Base-by-base conservation (phyloP, 192 early-diverging fungal species). In the Coemansia sp. region DNA sequence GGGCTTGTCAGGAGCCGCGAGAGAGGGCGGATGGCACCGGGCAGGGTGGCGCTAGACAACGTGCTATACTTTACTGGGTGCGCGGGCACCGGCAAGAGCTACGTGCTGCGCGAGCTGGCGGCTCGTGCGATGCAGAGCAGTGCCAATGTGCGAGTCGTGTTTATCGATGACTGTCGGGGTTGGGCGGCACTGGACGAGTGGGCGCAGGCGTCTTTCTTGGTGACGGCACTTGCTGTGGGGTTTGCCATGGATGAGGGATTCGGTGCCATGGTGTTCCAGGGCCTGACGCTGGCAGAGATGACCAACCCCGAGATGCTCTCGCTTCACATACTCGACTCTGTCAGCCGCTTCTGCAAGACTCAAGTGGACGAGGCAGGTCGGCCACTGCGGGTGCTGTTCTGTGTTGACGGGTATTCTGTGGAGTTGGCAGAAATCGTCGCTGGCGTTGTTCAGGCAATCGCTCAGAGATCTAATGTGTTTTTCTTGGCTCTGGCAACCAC, bases 71-170 rank as follows among this genome's bases (percentile, higher is more conserved):
- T 42, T 7, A 67, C 28, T 1, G 67, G 67, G 16, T 55, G 46
- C n/a, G 39, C 35, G 3, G 67, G 59, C 0, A 31, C 37, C 13
- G 67, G 67, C 28, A 69, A 69, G 35, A 69, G 40, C 18, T 33
- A 39, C 39, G 9, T 62, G 8, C 14, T 69, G 60, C 9, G 45
- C 1, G 67, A 69, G 58, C 46, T 69, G 31, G 67, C 48, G 6
- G 20, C 50, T 1, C 67, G 59, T 3, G 24, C 28, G 5, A 33
- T 62, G 20, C 3, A 28, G 4, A 34, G 13, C 46, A 23, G 23
- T 18, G 21, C n/a, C 5, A 31, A 57, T 8, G 48, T 62, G n/a
- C 60, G 67, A 0, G 18, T 69, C 10, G 67, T 62, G 18, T 53
- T 37, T 45, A 55, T 60, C 9, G 28, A 3, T 10, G 50, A 48